phyloP scores from a whole-genome alignment of 805 yeast species.

The Nematodospora valgi region DNA sequence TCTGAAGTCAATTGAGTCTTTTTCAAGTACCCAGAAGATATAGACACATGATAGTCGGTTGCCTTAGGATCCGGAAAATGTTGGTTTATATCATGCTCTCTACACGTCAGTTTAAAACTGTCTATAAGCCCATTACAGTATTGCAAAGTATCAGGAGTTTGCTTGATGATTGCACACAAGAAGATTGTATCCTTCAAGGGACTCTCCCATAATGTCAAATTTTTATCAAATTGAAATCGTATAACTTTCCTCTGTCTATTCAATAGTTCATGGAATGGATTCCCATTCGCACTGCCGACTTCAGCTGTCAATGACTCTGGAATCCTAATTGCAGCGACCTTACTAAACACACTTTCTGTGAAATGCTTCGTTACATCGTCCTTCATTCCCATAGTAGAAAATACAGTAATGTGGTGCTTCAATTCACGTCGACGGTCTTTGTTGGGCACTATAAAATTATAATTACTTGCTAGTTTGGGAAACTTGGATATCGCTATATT shows the following conservation, averaged over 20 bases:
- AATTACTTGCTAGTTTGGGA: conserved; percentile 4
- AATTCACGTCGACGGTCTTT: conserved; percentile 3
- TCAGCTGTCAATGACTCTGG: neutral
- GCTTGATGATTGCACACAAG: conserved; percentile 1
- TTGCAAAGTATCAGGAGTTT: conserved; percentile 1
- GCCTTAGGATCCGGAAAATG: too few species aligned
- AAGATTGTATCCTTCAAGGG: neutral
- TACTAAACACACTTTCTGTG: neutral
- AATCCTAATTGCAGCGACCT: neutral
- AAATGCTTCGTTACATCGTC: neutral
- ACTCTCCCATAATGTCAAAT: neutral
- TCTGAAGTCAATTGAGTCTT: too few species aligned
- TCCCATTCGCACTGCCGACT: neutral
- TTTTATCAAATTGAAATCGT: conserved; percentile 1
- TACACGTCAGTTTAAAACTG: too few species aligned
- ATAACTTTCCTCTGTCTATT: neutral
- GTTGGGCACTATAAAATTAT: conserved; percentile 1
- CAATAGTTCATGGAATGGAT: neutral
- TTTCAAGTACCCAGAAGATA: neutral
- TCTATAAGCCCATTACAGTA: too few species aligned
- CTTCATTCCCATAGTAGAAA: neutral
- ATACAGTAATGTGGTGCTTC: conserved; percentile 6
- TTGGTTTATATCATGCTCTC: too few species aligned
- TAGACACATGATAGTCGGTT: neutral
- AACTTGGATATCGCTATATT: neutral